These are phyloP conservation scores for Nemania abortiva DNA, from an alignment of 2,329 filamentous ascomycete genomes.

Conservation along the genomic window DNA sequence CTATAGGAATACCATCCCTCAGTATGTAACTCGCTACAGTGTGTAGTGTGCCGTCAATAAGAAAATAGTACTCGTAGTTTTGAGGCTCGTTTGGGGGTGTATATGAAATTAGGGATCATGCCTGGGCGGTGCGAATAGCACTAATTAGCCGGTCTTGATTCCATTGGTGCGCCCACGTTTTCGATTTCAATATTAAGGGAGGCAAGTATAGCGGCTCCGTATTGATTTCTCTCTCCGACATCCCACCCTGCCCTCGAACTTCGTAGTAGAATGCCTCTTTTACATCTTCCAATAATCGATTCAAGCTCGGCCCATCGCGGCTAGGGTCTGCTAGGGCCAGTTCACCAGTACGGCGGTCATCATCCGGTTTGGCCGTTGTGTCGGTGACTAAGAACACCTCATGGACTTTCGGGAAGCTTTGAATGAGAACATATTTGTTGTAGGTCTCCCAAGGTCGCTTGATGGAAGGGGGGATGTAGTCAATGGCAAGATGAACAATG, in stretches of 20 bases:
- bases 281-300: conserved; percentile 46
- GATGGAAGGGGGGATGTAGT: conserved; percentile 59
- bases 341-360: conserved; percentile 35
- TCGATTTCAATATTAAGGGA: conserved; percentile 49
- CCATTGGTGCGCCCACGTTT: conserved; percentile 36
- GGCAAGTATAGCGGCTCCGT: conserved; percentile 44
- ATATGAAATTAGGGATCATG: neutral
- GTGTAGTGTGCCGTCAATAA: neutral
- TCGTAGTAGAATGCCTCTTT: conserved; percentile 51
- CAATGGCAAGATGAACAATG: conserved; percentile 58
- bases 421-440: conserved; percentile 61
- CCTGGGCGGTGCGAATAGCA: conserved; percentile 3
- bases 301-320: conserved; percentile 41
- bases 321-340: conserved; percentile 44
- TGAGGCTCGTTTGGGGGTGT: neutral
- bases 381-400: conserved; percentile 55
- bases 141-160: neutral
- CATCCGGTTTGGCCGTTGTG: conserved; percentile 29
- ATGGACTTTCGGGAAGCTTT: conserved; percentile 50
- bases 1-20: neutral
- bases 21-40: neutral
- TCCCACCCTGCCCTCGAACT: conserved; percentile 40
- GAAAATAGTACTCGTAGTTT: neutral
- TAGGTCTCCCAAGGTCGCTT: conserved; percentile 64
- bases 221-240: conserved; percentile 43